Base-by-base conservation (phyloP, 1,284 basidiomycete species). In the Naganishia sp. region DNA sequence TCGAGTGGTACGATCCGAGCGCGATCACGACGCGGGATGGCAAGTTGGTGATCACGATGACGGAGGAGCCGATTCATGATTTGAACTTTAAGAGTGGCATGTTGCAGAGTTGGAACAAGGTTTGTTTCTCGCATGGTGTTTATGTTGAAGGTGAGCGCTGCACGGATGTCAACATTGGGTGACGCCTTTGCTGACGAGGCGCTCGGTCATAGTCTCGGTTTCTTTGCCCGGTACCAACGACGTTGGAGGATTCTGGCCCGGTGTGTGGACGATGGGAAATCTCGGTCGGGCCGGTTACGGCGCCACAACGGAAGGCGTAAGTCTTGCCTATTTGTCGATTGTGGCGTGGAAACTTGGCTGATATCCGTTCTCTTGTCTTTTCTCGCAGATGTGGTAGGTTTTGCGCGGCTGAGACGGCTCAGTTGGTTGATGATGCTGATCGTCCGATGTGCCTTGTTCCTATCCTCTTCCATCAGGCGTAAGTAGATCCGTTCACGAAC, bases 1-100 rank as follows among this genome's bases (percentile, higher is more conserved):
- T 79, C 56, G 79, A 80, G 69, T 80, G 78, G 78, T 77, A 92
- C 78, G 89, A 91, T 73, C 94, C 94, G 2, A 84, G 82, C 7
- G 88, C 89, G 3, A 82, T 94, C 64, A 90, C 86, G 2, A 99
- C 95, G 2, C 81, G 81, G 63, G 83, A 87, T 72, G 95, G 95
- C n/a, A 82, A 86, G 48, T 84, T 99, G 43, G 84, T 89, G 72
- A 88, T 99, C 73, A 92, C 88, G 0, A 79, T 95, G 66, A 85
- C 83, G 0, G 73, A 86, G 72, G 87, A 86, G 73, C 73, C 81
- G 55, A 88, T 83, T 53, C 88, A 97, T 78, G 85, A 84, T 66
- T 82, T 97, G 69, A 81, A 90, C 73, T 95, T 88, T 77, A 83
- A 87, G 60, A 81, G 80, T 10, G 84, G 82, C 33, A 82, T 83